Evolutionary conservation across 768 basidiomycete genomes (phyloP), one percentile per base, ranked within the genome.

Genomic region (Obba rivulosa): DNA sequence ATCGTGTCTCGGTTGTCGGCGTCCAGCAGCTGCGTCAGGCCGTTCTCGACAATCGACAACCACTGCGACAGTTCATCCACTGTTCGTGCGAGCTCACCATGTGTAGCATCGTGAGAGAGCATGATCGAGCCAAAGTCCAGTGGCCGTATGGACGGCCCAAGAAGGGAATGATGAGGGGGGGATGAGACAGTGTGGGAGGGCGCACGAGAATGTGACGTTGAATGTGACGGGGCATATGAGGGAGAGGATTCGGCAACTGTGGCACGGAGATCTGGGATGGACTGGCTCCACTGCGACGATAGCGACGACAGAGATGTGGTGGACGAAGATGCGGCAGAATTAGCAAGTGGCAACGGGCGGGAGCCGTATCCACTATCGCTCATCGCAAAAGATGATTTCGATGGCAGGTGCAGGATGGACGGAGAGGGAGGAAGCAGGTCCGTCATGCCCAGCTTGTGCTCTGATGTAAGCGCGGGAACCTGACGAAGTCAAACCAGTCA

Each of bases 391-490:
- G 59, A 49, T 67, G 71, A 14, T 59, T 61, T 39, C 71, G 72
- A 28, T 64, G 64, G 48, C 53, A 69, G 52, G 67, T 69, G 23
- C 64, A 61, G 18, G 63, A 66, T 23, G 65, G 72, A 80, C 8
- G 85, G 87, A 11, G 88, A 89, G 1, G 88, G 86, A 4, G 88
- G 86, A 17, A 87, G 66, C 20, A 90, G 67, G 56, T 89, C 87
- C 13, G 74, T 56, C 64, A 82, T 79, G 25, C 82, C 84, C 16
- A 84, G 64, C 56, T 81, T 81, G 58, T 87, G 81, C 44, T 85
- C 85, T 1, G 81, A 81, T 17, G 82, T 78, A 18, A 85, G 68
- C 11, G 77, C 77, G 0, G 85, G 83, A 37, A 83, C 77, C 84
- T 87, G 49, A 3, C 42, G 34, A 16, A 10, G 24, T 22, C 23